Evolutionary conservation across 1,139 yeast genomes (phyloP).

Genomic region (Magnusiomyces magnusii): DNA sequence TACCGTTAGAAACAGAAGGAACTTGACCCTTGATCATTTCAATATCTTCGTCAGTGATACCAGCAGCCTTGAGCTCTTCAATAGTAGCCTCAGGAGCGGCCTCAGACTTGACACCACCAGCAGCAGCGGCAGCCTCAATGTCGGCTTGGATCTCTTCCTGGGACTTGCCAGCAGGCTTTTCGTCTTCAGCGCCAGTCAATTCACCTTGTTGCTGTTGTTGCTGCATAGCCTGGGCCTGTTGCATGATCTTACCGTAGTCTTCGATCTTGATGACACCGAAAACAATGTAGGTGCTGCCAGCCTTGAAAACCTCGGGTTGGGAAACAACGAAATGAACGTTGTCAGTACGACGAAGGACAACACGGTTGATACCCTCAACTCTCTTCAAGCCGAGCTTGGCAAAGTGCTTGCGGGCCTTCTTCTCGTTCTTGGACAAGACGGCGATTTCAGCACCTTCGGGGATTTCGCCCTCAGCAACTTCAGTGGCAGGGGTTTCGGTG

Average conservation of each 20-base stretch:
- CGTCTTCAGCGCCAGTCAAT: slow-evolving; percentile 1
- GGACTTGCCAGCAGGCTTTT: slow-evolving; percentile 27
- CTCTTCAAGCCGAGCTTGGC: slow-evolving; percentile 86
- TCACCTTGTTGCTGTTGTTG: neutral
- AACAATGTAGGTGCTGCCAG: slow-evolving; percentile 72
- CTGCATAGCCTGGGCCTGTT: slow-evolving; percentile 4
- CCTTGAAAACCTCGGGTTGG: slow-evolving; percentile 90
- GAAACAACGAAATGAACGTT: slow-evolving; percentile 87
- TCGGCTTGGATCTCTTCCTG: slow-evolving; percentile 67
- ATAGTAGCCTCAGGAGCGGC: slow-evolving; percentile 46
- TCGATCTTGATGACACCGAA: slow-evolving; percentile 89
- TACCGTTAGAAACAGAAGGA: slow-evolving; percentile 62
- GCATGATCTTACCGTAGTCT: slow-evolving; percentile 11
- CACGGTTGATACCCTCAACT: slow-evolving; percentile 90
- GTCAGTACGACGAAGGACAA: slow-evolving; percentile 82
- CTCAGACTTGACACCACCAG: slow-evolving; percentile 30
- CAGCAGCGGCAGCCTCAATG: slow-evolving; percentile 69
- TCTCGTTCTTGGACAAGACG: slow-evolving; percentile 83
- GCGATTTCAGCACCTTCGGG: slow-evolving; percentile 86
- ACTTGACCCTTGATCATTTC: slow-evolving; percentile 85
- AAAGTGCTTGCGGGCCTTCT: slow-evolving; percentile 91
- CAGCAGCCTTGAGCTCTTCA: slow-evolving; percentile 71
- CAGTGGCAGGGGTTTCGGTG: slow-evolving; percentile 2
- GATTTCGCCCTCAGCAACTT: slow-evolving; percentile 36
- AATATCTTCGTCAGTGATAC: slow-evolving; percentile 70